These are phyloP conservation scores for Ogataea saltuana DNA, from an alignment of 805 yeast genomes.

Conservation along the genomic window DNA sequence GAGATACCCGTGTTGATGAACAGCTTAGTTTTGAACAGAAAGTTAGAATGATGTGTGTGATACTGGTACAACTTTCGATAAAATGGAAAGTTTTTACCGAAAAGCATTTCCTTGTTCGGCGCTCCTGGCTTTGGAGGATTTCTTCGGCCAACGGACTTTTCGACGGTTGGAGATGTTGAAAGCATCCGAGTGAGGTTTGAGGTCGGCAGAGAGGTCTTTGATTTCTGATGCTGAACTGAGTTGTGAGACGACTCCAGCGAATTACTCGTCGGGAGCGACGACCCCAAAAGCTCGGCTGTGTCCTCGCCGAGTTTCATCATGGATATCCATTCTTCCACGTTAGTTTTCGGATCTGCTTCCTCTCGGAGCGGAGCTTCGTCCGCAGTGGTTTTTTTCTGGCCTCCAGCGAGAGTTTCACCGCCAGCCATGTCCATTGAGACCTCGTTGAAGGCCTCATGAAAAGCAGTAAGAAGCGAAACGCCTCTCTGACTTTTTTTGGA, in stretches of 20 bases:
- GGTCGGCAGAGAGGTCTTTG: no score
- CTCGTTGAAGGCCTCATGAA: slow-evolving; percentile 38
- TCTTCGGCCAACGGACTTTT: slow-evolving; percentile 12
- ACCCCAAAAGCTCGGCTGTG: slow-evolving; percentile 11
- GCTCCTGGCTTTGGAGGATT: slow-evolving; percentile 2
- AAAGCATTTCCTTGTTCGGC: slow-evolving; percentile 57
- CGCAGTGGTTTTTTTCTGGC: slow-evolving; percentile 2
- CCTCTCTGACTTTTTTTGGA: slow-evolving; percentile 16
- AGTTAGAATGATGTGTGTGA: slow-evolving; percentile 49
- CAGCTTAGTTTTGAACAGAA: slow-evolving; percentile 48
- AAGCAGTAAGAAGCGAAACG: slow-evolving; percentile 36
- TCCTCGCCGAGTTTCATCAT: slow-evolving; percentile 24
- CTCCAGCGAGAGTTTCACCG: neutral
- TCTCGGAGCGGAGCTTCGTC: no score
- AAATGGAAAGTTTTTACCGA: slow-evolving; percentile 80
- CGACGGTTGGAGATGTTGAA: slow-evolving; percentile 26
- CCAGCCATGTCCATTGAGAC: slow-evolving; percentile 19
- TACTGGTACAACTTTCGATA: slow-evolving; percentile 63
- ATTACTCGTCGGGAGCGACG: slow-evolving; percentile 20
- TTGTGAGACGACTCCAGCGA: slow-evolving; percentile 23
- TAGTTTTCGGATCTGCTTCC: slow-evolving; percentile 10
- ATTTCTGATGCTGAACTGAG: slow-evolving; percentile 21
- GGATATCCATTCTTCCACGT: slow-evolving; percentile 28
- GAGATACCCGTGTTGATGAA: slow-evolving; percentile 61
- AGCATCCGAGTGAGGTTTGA: slow-evolving; percentile 27